phyloP scores from a whole-genome alignment of 176 grass and related monocot species.

The Saccharum spontaneum region DNA sequence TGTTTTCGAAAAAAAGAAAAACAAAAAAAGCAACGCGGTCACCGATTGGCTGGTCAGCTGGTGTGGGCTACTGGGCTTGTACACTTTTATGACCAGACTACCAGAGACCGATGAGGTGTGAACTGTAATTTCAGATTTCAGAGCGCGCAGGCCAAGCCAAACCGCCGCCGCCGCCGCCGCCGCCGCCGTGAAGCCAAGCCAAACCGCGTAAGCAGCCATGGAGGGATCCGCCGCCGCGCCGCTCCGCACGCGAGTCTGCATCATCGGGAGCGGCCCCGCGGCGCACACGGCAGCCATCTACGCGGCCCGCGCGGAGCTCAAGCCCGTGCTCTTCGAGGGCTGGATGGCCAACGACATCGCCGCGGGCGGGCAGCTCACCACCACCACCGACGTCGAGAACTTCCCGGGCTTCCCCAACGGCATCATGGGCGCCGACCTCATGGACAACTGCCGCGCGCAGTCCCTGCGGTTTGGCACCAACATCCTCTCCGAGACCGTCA shows the following conservation, averaged over 20 bases:
- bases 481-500: slow-evolving; percentile 81
- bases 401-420: slow-evolving; percentile 82
- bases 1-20: background rate
- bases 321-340: slow-evolving; percentile 88
- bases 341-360: slow-evolving; percentile 92
- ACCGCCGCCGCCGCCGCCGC: slow-evolving; percentile 17
- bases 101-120: background rate
- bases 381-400: slow-evolving; percentile 97
- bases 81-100: background rate
- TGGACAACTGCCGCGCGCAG: slow-evolving; percentile 73
- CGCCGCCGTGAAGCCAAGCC: background rate
- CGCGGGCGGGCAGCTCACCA: slow-evolving; percentile 77
- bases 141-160: background rate
- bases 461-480: slow-evolving; percentile 64
- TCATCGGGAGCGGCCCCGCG: slow-evolving; percentile 91
- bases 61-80: background rate
- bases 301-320: slow-evolving; percentile 83
- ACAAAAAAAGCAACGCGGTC: background rate
- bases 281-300: slow-evolving; percentile 96
- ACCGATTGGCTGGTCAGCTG: background rate
- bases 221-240: slow-evolving; percentile 51
- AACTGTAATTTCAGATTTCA: slow-evolving; percentile 26
- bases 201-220: slow-evolving; percentile 43
- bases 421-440: slow-evolving; percentile 80
- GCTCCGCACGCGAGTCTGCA: slow-evolving; percentile 70